phyloP scores from a whole-genome alignment of 2,329 filamentous ascomycete species.

The Chalara sp. region DNA sequence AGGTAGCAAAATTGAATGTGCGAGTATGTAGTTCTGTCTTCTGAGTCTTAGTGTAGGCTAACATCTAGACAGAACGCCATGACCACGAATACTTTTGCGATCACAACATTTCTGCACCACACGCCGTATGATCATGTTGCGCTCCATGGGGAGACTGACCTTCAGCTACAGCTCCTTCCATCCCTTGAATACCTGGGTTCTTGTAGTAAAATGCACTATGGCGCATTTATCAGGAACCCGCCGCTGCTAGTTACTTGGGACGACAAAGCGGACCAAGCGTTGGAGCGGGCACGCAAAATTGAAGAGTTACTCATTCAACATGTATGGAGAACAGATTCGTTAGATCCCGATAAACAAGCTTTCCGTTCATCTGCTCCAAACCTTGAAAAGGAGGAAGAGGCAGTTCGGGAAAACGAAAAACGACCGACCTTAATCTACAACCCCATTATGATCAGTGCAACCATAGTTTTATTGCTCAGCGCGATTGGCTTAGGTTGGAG shows the following conservation, averaged over 20 bases:
- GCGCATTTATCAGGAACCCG: constrained; percentile 55
- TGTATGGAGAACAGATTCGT: constrained; percentile 45
- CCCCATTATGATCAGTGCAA: constrained; percentile 44
- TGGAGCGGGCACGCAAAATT: constrained; percentile 44
- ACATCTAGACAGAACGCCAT: constrained; percentile 48
- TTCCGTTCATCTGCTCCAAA: background rate
- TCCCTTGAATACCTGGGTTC: constrained; percentile 48
- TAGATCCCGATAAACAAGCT: constrained; percentile 19
- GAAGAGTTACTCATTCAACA: constrained; percentile 48
- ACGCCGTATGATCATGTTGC: too few relatives aligned
- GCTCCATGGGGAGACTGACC: constrained; percentile 41
- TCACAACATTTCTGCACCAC: constrained; percentile 46
- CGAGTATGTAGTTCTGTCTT: constrained; percentile 33
- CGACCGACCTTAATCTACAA: constrained; percentile 49
- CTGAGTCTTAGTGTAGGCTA: background rate
- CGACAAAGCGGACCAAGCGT: constrained; percentile 49
- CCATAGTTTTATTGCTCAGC: constrained; percentile 43
- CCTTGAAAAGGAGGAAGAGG: background rate
- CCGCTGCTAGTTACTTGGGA: constrained; percentile 57
- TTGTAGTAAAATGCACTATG: constrained; percentile 59
- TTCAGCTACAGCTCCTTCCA: constrained; percentile 56
- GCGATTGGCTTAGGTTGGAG: constrained; percentile 52
- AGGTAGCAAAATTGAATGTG: constrained; percentile 44
- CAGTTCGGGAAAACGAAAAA: constrained; percentile 11
- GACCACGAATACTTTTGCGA: constrained; percentile 59